Evolutionary conservation across 176 grass and related monocot genomes (phyloP).

Genomic region (Musa beccarii): DNA sequence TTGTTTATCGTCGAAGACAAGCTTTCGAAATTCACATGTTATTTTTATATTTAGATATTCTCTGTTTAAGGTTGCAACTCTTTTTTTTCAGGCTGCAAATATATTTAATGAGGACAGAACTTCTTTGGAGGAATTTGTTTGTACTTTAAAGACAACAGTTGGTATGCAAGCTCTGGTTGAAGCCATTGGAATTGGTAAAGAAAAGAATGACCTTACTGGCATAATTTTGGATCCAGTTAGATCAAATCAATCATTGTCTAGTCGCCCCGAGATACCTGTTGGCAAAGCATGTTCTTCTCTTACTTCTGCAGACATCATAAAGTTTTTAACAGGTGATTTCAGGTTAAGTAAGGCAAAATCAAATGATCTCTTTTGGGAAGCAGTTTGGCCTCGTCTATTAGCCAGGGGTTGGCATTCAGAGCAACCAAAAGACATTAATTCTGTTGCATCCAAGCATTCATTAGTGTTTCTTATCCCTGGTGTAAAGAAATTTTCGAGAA

Average conservation of each 20-base stretch:
- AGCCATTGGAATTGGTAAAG: conserved; percentile 78
- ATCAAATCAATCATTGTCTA: conserved; percentile 35
- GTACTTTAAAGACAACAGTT: conserved; percentile 48
- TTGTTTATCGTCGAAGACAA: background rate
- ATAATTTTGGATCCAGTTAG: conserved; percentile 66
- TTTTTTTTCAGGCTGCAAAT: conserved; percentile 49
- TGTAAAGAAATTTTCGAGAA: conserved; percentile 72
- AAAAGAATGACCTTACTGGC: conserved; percentile 80
- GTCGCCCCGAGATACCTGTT: conserved; percentile 58
- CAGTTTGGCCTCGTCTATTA: conserved; percentile 91
- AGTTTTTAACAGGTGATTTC: conserved; percentile 89
- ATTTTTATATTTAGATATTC: background rate
- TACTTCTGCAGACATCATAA: conserved; percentile 60
- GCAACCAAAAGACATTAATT: conserved; percentile 53
- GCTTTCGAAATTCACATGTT: too few species aligned
- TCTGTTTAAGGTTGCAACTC: background rate
- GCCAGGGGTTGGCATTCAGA: conserved; percentile 78
- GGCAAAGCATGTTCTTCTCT: conserved; percentile 88
- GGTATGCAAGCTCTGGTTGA: conserved; percentile 52
- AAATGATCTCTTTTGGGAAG: conserved; percentile 99
- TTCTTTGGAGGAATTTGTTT: conserved; percentile 81
- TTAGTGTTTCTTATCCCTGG: conserved; percentile 79
- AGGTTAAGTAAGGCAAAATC: conserved; percentile 92
- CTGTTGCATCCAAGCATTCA: conserved; percentile 40
- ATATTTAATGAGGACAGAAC: conserved; percentile 58